phyloP scores from a whole-genome alignment of 176 grass and related monocot species.

The Eremochloa ophiuroides region DNA sequence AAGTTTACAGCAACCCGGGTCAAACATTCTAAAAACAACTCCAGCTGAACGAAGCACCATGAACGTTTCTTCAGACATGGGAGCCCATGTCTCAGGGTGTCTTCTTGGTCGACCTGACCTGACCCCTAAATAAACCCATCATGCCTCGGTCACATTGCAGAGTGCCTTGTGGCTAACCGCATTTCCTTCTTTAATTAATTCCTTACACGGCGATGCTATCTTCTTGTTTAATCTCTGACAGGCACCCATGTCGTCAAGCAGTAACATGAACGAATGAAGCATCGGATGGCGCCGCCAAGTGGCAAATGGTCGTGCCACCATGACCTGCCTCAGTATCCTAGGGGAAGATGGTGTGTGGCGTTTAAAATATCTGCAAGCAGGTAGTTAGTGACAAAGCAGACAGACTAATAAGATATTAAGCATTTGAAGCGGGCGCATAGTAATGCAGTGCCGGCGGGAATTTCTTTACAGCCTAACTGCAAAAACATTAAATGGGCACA shows the following conservation, averaged over 20 bases:
- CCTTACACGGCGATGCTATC: not conserved
- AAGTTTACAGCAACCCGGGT: not conserved
- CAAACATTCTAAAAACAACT: slow-evolving; percentile 2
- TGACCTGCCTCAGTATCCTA: not conserved
- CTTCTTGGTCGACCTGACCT: not conserved
- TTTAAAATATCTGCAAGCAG: slow-evolving; percentile 5
- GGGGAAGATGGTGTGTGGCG: not conserved
- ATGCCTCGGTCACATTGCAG: not conserved
- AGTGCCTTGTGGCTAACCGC: slow-evolving; percentile 4
- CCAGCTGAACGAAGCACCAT: not conserved
- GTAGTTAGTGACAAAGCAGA: slow-evolving; percentile 3
- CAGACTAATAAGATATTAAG: not conserved
- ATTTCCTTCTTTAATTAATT: not conserved
- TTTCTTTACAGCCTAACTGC: not conserved
- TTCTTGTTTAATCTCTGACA: slow-evolving; percentile 12
- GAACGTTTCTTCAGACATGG: not conserved
- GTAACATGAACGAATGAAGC: not conserved
- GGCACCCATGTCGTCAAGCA: slow-evolving; percentile 16
- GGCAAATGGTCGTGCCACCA: slow-evolving; percentile 20
- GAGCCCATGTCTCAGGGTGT: not conserved
- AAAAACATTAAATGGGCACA: not conserved
- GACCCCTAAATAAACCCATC: too few species aligned
- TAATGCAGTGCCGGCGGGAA: slow-evolving; percentile 6
- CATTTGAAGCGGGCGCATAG: not conserved
- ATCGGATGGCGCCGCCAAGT: slow-evolving; percentile 1